These are phyloP conservation scores for Aureobasidium sp. DNA, from an alignment of 2,329 filamentous ascomycete genomes.

Conservation along the genomic window DNA sequence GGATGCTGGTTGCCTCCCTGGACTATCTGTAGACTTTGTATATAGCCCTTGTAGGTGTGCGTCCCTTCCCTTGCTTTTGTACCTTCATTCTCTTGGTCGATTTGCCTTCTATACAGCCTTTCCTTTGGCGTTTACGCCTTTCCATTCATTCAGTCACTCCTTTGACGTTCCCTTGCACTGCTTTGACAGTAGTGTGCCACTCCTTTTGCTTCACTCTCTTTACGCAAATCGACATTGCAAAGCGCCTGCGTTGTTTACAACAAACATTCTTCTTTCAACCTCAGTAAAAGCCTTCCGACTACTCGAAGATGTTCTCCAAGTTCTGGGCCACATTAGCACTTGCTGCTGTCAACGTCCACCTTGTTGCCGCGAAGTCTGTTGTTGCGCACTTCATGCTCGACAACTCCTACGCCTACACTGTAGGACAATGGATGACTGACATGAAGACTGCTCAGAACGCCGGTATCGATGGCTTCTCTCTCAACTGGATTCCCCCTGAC, in stretches of 20 bases:
- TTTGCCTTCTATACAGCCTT: not conserved
- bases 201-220: not conserved
- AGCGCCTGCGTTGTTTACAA: not conserved
- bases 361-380: slow-evolving; percentile 22
- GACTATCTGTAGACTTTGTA: not conserved
- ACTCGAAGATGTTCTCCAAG: not conserved
- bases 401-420: slow-evolving; percentile 27
- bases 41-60: slow-evolving; percentile 3
- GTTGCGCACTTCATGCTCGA: slow-evolving; percentile 30
- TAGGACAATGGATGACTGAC: slow-evolving; percentile 26
- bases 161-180: not conserved
- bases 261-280: not conserved
- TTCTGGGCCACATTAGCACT: not conserved
- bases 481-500: slow-evolving; percentile 30
- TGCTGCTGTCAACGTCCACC: slow-evolving; percentile 19
- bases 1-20: not conserved
- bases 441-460: slow-evolving; percentile 25
- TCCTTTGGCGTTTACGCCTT: slow-evolving; percentile 2
- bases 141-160: slow-evolving; percentile 7
- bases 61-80: not conserved
- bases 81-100: slow-evolving; percentile 2
- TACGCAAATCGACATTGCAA: not conserved
- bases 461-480: slow-evolving; percentile 29
- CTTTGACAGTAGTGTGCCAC: slow-evolving; percentile 10
- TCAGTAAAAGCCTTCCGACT: not conserved